Base-by-base conservation (phyloP, 1,139 yeast species). In the Pichia sp. region DNA sequence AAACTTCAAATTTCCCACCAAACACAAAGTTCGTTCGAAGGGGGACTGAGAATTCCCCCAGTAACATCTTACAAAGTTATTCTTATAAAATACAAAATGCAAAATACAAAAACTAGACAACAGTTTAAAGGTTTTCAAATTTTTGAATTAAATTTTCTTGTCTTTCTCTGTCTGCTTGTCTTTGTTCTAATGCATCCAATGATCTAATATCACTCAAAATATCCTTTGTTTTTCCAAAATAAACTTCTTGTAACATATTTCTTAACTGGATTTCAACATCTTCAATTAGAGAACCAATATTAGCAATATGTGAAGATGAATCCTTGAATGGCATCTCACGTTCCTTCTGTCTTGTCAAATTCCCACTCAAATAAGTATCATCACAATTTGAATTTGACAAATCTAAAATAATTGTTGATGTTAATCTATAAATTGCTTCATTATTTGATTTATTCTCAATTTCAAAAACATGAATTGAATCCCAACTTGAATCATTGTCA, bases 141-240 rank as follows among this genome's bases (percentile, higher is more conserved):
- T 81, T 83, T 60, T 74, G 75, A 50, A 80, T 73, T 52, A 81
- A 64, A 54, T 78, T 80, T 19, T 73, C 63, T 42, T 81, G 87
- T 61, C 67, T 76, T 49, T 60, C 59, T 53, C 67, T 70, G 46
- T 76, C 81, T 27, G 66, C 70, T 44, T 69, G 70, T 58, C 73
- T 73, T 7, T 66, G 70, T 8, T 69, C 65, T 41, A 73, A 61
- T 46, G 73, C 75, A 11, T 77, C 77, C 39, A 77, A 65, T 11
- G 84, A 76, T 63, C 96, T 76, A 61, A 88, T 73, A 64, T 87
- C 96, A 48, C 81, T 79, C 28, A 88, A 71, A 50, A 91, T 84
- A 65, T 91, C 97, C 65, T 88, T 83, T 39, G 96, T 87, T 72
- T 93, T 93, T 64, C 95, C 98, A 66, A 93, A 93, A 67, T 93